A percentile compares a stretch with the other conserved stretches of the same genome.
Evolutionary conservation across 345 rosid species (phyloP).

Genomic region (Pseudoturritis turrita): DNA sequence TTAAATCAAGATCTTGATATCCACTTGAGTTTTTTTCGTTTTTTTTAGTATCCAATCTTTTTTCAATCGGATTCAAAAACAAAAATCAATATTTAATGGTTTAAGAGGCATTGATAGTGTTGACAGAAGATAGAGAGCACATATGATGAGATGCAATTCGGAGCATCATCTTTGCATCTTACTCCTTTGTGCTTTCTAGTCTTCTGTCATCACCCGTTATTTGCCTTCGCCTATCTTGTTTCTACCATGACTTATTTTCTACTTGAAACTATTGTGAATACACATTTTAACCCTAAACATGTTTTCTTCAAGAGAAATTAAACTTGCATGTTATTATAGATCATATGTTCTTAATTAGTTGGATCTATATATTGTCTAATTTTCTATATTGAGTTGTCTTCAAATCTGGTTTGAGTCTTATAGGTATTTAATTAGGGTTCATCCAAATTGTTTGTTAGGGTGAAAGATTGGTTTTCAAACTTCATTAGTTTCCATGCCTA

Average conservation of each 20-base stretch:
- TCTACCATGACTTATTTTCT: background rate
- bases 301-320: background rate
- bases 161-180: slow-evolving; percentile 35
- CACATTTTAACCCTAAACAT: background rate
- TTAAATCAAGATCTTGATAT: background rate
- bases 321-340: background rate
- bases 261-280: background rate
- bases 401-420: background rate
- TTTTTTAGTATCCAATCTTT: background rate
- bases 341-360: background rate
- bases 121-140: slow-evolving; percentile 97
- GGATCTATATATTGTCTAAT: background rate
- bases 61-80: background rate
- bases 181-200: slow-evolving; percentile 76
- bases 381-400: background rate
- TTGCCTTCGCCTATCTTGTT: slow-evolving; percentile 11
- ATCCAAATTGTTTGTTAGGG: background rate
- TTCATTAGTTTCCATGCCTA: background rate
- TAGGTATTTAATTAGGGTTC: background rate
- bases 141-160: slow-evolving; percentile 39
- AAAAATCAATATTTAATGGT: background rate
- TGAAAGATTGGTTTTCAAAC: background rate
- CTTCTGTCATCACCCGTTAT: slow-evolving; percentile 72
- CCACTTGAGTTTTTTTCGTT: background rate
- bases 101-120: slow-evolving; percentile 39